These are phyloP conservation scores for Erigeron canadensis DNA, from an alignment of 129 eudicot species.

Conservation along the genomic window DNA sequence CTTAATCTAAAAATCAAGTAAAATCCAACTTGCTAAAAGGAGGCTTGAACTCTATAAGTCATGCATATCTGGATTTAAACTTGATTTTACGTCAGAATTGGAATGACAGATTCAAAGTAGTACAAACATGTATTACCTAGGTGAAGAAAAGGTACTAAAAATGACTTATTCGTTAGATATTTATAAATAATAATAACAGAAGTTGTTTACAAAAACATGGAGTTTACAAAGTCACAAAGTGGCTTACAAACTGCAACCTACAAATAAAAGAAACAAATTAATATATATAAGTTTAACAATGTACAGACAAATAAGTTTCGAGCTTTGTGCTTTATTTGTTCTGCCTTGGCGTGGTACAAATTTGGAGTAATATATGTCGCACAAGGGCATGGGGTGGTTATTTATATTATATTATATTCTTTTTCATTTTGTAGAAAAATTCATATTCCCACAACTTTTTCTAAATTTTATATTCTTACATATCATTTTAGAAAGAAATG, in stretches of 20 bases:
- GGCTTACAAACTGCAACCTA: neutral
- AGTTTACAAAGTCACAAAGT: neutral
- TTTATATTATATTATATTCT: no score
- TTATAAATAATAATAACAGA: neutral
- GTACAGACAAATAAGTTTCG: no score
- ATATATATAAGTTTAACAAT: neutral
- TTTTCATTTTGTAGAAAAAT: no score
- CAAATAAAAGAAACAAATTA: neutral
- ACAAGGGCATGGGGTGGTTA: no score
- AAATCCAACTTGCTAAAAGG: neutral
- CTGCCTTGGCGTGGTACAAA: neutral
- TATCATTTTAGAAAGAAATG: no score
- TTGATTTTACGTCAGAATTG: neutral
- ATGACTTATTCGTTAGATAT: neutral
- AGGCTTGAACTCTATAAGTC: neutral
- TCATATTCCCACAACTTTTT: no score
- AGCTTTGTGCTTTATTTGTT: no score
- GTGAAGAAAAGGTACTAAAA: no score
- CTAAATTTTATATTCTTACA: no score
- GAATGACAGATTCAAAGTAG: no score
- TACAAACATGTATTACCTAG: no score
- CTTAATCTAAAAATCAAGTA: neutral
- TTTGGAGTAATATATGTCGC: neutral
- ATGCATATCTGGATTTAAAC: neutral
- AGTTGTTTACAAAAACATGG: neutral